phyloP scores from a whole-genome alignment of 2,329 filamentous ascomycete genomes.

The Zymoseptoria pseudotritici region DNA sequence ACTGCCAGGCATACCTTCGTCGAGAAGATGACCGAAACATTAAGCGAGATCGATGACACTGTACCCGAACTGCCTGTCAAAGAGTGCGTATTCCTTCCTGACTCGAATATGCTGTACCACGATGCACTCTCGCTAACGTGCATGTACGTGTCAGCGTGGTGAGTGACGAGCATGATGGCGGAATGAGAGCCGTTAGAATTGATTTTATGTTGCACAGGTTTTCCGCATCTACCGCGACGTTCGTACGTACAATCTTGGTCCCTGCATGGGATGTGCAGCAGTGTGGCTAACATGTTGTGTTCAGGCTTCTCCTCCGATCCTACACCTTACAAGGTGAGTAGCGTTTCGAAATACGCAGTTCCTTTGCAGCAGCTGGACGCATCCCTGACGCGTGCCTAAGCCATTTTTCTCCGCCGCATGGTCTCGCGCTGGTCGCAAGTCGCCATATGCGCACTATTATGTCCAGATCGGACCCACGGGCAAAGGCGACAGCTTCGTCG shows the following conservation, averaged over 20 bases:
- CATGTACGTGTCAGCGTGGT: not conserved
- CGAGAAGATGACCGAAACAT: slow-evolving; percentile 60
- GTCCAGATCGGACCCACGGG: slow-evolving; percentile 63
- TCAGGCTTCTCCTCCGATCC: slow-evolving; percentile 68
- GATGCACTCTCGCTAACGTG: not conserved
- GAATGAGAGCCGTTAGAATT: not conserved
- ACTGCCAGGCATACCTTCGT: slow-evolving; percentile 58
- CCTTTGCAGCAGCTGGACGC: not conserved
- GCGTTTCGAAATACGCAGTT: not conserved
- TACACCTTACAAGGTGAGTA: slow-evolving; percentile 75
- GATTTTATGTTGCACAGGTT: slow-evolving; percentile 35
- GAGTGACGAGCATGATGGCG: not conserved
- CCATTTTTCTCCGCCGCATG: slow-evolving; percentile 79
- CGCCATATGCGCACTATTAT: slow-evolving; percentile 83
- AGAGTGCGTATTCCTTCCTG: slow-evolving; percentile 53
- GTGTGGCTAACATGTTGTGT: not conserved
- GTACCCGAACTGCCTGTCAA: slow-evolving; percentile 80
- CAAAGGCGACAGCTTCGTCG: slow-evolving; percentile 57
- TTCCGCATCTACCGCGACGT: slow-evolving; percentile 85
- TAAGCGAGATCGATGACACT: slow-evolving; percentile 68
- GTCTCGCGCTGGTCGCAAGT: slow-evolving; percentile 80
- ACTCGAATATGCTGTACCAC: not conserved
- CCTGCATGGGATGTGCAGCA: not conserved
- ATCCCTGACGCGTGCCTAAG: slow-evolving; percentile 33
- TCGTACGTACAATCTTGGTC: slow-evolving; percentile 19